phyloP scores from a whole-genome alignment of 2,329 filamentous ascomycete genomes.

The Dactylellina parvicollis region DNA sequence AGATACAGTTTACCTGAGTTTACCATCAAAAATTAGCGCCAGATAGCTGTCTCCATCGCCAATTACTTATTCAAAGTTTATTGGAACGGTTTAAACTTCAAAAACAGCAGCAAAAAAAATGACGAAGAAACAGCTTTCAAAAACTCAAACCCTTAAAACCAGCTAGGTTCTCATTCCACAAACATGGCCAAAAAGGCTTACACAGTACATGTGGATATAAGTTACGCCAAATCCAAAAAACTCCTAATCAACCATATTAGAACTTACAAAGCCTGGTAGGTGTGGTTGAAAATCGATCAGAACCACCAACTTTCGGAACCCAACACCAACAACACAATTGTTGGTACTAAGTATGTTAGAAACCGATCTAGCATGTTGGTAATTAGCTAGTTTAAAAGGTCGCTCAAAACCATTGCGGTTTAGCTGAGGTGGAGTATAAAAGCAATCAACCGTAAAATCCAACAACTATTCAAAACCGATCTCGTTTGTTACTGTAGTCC shows the following conservation, averaged over 20 bases:
- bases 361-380: neutral
- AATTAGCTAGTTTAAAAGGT: neutral
- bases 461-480: neutral
- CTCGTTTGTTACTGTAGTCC: neutral
- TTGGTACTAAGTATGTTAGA: neutral
- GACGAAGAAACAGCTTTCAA: neutral
- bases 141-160: neutral
- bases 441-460: neutral
- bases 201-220: neutral
- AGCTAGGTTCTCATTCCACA: neutral
- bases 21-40: neutral
- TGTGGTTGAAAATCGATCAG: neutral
- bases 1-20: conserved; percentile 5
- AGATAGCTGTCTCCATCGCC: neutral
- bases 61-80: conserved; percentile 4
- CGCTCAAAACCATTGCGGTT: neutral
- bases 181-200: neutral
- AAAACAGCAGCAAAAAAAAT: neutral
- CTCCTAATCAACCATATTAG: conserved; percentile 1
- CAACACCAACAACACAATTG: too few species aligned
- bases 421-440: neutral
- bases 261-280: neutral
- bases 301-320: neutral
- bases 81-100: neutral
- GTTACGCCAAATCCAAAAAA: conserved; percentile 1